These are phyloP conservation scores for Aspergillus egyptiacus DNA, from an alignment of 495 filamentous ascomycete species.

Conservation along the genomic window DNA sequence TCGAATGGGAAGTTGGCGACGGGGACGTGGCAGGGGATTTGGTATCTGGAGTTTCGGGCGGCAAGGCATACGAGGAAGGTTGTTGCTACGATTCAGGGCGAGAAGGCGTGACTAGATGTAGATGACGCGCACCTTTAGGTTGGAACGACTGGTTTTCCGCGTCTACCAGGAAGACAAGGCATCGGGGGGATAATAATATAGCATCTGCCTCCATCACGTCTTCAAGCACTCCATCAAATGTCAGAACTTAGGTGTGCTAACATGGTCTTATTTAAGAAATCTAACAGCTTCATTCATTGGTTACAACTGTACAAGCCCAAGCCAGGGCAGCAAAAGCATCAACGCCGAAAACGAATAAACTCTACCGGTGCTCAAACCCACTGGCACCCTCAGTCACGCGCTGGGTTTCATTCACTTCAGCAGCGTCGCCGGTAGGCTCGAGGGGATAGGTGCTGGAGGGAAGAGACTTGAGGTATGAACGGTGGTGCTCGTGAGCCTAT, in stretches of 20 bases:
- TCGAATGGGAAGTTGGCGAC: constrained; percentile 70
- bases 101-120: constrained; percentile 55
- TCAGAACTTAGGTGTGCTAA: too few species aligned
- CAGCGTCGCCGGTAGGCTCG: constrained; percentile 42
- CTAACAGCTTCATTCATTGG: constrained; percentile 21
- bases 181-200: too few species aligned
- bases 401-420: constrained; percentile 51
- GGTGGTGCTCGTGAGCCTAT: constrained; percentile 82
- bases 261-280: too few species aligned
- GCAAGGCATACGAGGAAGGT: constrained; percentile 70
- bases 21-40: constrained; percentile 77
- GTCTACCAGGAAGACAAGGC: too few species aligned
- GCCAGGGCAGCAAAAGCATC: constrained; percentile 24
- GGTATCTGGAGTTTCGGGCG: constrained; percentile 87
- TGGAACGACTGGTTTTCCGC: too few species aligned
- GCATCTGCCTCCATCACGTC: too few species aligned
- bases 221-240: too few species aligned
- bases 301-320: constrained; percentile 24
- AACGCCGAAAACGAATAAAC: constrained; percentile 38
- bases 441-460: constrained; percentile 75
- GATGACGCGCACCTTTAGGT: constrained; percentile 1
- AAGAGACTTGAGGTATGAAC: constrained; percentile 71
- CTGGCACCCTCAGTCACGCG: constrained; percentile 42
- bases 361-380: constrained; percentile 47
- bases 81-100: constrained; percentile 91